phyloP scores from a whole-genome alignment of 2,329 filamentous ascomycete genomes.

The Alternaria sp. region DNA sequence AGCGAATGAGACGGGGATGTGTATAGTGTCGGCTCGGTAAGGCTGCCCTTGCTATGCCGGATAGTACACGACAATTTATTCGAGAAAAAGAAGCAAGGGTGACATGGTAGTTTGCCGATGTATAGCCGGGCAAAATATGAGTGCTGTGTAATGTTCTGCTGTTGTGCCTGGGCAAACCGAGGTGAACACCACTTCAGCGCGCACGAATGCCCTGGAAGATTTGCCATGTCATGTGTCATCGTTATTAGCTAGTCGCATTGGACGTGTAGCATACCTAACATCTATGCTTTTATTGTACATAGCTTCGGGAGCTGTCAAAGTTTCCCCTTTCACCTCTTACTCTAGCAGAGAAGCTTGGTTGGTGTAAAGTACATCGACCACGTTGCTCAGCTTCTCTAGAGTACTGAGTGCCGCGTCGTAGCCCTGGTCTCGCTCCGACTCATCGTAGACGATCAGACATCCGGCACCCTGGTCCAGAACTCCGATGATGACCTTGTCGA shows the following conservation, averaged over 20 bases:
- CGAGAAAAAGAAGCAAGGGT: background rate
- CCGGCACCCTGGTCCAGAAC: constrained; percentile 97
- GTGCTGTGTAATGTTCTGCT: background rate
- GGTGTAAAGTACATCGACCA: constrained; percentile 96
- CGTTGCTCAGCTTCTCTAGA: constrained; percentile 95
- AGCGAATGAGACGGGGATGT: constrained; percentile 1
- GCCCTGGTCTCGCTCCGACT: constrained; percentile 88
- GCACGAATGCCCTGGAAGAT: background rate
- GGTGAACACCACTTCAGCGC: background rate
- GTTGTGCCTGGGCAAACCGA: background rate
- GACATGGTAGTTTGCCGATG: background rate
- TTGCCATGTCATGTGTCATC: constrained; percentile 17
- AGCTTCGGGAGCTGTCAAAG: constrained; percentile 12
- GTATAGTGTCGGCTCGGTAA: constrained; percentile 2
- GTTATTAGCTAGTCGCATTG: constrained; percentile 24
- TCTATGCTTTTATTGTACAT: constrained; percentile 46
- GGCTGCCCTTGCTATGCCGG: background rate
- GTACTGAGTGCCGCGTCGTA: constrained; percentile 95
- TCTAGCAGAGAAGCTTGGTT: constrained; percentile 97
- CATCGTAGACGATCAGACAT: constrained; percentile 95
- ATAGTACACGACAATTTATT: constrained; percentile 1
- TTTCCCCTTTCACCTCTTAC: constrained; percentile 55
- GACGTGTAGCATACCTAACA: constrained; percentile 14
- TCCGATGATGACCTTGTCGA: constrained; percentile 98
- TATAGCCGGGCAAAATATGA: background rate